These are phyloP conservation scores for Cutaneotrichosporon mucoides DNA, from an alignment of 1,284 basidiomycete genomes.

Conservation along the genomic window DNA sequence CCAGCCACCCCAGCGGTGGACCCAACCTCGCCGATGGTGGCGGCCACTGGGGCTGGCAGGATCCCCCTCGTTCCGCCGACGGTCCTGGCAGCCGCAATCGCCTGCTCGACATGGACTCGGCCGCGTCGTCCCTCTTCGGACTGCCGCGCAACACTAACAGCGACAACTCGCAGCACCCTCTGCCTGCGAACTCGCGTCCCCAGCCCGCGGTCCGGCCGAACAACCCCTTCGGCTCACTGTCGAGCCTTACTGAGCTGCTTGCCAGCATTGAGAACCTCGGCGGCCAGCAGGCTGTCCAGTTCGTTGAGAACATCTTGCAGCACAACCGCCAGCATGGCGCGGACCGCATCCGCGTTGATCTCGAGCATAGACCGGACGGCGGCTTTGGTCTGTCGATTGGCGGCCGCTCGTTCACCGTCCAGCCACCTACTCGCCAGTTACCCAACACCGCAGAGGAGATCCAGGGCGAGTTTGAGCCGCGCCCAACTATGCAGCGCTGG, in stretches of 20 bases:
- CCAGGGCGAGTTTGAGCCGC: constrained; percentile 55
- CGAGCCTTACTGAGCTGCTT: constrained; percentile 58
- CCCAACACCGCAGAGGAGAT: constrained; percentile 17
- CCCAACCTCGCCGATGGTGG: constrained; percentile 4
- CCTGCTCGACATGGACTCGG: constrained; percentile 19
- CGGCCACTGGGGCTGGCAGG: constrained; percentile 37
- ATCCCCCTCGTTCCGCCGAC: constrained; percentile 2
- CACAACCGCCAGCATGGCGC: constrained; percentile 23
- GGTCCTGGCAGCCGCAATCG: neutral
- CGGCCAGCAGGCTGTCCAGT: constrained; percentile 72
- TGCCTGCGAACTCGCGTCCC: constrained; percentile 60
- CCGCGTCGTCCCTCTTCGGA: constrained; percentile 24
- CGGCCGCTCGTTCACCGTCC: constrained; percentile 50
- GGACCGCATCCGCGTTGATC: constrained; percentile 33
- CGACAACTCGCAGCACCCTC: constrained; percentile 72
- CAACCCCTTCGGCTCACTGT: constrained; percentile 52
- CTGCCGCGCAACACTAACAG: constrained; percentile 8
- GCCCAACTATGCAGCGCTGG: constrained; percentile 85
- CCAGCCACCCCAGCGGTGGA: constrained; percentile 1
- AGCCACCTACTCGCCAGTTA: constrained; percentile 25
- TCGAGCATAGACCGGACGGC: constrained; percentile 31
- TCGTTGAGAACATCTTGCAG: constrained; percentile 68
- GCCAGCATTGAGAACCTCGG: constrained; percentile 78
- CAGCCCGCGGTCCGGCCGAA: constrained; percentile 44
- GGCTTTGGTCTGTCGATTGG: constrained; percentile 33